phyloP scores from a whole-genome alignment of 352 stramenopile species.

The Pythium apleroticum region DNA sequence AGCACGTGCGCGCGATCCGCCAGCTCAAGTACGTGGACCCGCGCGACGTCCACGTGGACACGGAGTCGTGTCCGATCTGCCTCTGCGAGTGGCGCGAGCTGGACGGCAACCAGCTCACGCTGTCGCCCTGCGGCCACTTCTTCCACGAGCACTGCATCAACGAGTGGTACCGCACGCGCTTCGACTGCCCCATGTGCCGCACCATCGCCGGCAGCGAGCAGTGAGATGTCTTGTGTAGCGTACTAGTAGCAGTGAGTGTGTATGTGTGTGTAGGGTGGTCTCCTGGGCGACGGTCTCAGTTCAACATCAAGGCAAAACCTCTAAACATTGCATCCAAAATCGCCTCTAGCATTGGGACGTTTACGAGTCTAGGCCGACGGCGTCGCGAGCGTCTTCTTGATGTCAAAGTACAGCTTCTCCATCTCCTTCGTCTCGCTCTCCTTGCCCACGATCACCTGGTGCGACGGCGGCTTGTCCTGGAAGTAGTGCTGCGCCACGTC shows the following conservation, averaged over 20 bases:
- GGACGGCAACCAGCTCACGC: constrained; percentile 79
- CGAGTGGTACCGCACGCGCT: constrained; percentile 87
- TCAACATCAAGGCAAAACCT: too few relatives aligned
- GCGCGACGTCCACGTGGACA: constrained; percentile 78
- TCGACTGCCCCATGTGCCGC: constrained; percentile 88
- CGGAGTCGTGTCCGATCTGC: constrained; percentile 80
- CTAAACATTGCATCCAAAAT: not conserved
- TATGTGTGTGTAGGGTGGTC: too few relatives aligned
- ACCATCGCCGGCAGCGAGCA: constrained; percentile 66
- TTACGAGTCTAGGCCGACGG: not conserved
- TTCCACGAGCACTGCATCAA: constrained; percentile 90
- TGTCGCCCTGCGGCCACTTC: constrained; percentile 81
- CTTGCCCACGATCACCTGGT: constrained; percentile 68
- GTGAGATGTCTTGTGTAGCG: not conserved
- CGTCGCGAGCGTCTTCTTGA: constrained; percentile 18
- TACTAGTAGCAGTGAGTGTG: too few relatives aligned
- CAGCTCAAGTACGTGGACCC: constrained; percentile 86
- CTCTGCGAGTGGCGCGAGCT: constrained; percentile 83
- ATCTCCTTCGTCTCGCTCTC: constrained; percentile 32
- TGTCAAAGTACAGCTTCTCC: constrained; percentile 23
- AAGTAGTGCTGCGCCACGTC: constrained; percentile 61
- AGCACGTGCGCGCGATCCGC: constrained; percentile 80
- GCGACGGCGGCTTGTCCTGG: constrained; percentile 28
- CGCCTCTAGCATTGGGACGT: not conserved
- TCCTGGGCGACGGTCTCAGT: too few relatives aligned